phyloP scores from a whole-genome alignment of 192 early-diverging fungal species.

The Coemansia aciculifera region DNA sequence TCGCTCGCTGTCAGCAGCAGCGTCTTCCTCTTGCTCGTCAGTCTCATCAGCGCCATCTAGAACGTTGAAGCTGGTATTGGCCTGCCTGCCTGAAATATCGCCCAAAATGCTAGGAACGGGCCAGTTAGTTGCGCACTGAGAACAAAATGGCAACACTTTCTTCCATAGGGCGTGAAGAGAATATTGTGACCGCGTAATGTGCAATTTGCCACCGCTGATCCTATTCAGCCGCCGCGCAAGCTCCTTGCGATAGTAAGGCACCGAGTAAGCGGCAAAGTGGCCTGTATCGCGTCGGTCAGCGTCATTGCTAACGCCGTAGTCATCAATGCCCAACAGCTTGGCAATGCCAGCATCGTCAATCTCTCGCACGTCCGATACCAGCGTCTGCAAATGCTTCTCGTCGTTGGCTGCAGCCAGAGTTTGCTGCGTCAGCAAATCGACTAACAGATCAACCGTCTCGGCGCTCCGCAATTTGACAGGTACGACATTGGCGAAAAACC shows the following conservation, averaged over 20 bases:
- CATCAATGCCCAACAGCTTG: slow-evolving; percentile 17
- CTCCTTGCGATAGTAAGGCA: slow-evolving; percentile 26
- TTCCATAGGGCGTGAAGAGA: slow-evolving; percentile 14
- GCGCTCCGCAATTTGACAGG: slow-evolving; percentile 23
- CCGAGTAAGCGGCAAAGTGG: slow-evolving; percentile 3
- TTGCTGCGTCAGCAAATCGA: slow-evolving; percentile 51
- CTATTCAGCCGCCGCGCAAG: slow-evolving; percentile 37
- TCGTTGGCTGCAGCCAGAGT: slow-evolving; percentile 37
- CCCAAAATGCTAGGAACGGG: not conserved
- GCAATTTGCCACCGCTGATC: slow-evolving; percentile 37
- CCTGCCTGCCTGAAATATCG: not conserved
- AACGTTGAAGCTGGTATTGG: not conserved
- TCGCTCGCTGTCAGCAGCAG: not conserved
- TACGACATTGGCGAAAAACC: slow-evolving; percentile 38
- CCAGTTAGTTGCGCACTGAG: slow-evolving; percentile 14
- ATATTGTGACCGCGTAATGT: slow-evolving; percentile 29
- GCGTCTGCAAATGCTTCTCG: slow-evolving; percentile 38
- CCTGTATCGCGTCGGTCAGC: not conserved
- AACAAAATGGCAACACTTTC: slow-evolving; percentile 13
- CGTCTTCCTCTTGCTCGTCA: not conserved
- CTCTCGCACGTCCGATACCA: slow-evolving; percentile 25
- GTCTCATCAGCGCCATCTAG: slow-evolving; percentile 1
- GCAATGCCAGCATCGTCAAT: slow-evolving; percentile 14
- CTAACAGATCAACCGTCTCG: slow-evolving; percentile 27
- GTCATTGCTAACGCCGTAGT: not conserved